phyloP scores from a whole-genome alignment of 208 protist species.

The Phytomonas sp. region DNA sequence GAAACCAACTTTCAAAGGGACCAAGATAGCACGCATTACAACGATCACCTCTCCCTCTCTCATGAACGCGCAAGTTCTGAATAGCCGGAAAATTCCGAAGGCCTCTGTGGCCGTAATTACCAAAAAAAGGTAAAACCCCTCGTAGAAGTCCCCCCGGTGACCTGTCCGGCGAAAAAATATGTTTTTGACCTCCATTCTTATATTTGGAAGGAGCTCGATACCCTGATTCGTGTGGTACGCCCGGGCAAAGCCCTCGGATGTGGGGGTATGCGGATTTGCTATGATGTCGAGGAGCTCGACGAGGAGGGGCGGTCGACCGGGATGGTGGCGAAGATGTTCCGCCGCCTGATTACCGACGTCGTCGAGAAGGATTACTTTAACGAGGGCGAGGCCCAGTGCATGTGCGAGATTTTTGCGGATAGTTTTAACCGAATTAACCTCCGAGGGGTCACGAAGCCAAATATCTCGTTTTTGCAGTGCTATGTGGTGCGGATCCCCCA shows the following conservation, averaged over 20 bases:
- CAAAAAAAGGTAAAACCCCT: neutral
- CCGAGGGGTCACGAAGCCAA: constrained; percentile 32
- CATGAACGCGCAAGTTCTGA: no score
- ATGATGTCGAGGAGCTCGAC: constrained; percentile 75
- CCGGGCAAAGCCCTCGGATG: constrained; percentile 42
- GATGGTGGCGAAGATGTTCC: constrained; percentile 86
- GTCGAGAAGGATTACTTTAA: constrained; percentile 85
- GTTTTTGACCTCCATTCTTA: constrained; percentile 55
- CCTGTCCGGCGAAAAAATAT: constrained; percentile 63
- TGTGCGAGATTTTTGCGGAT: constrained; percentile 75
- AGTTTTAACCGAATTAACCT: constrained; percentile 70
- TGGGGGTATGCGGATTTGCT: constrained; percentile 82
- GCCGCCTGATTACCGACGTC: constrained; percentile 53
- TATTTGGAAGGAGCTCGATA: constrained; percentile 50
- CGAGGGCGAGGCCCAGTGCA: constrained; percentile 79
- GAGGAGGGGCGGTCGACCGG: constrained; percentile 41
- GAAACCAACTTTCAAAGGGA: neutral
- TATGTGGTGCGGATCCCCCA: constrained; percentile 66
- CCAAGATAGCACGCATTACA: neutral
- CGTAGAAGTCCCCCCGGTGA: constrained; percentile 25
- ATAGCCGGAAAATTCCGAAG: no score
- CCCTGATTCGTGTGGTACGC: constrained; percentile 41
- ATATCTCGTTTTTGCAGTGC: constrained; percentile 82
- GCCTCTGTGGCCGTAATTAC: no score
- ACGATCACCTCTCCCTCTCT: neutral